These are phyloP conservation scores for Oidium heveae DNA, from an alignment of 2,329 filamentous ascomycete genomes.

Conservation along the genomic window DNA sequence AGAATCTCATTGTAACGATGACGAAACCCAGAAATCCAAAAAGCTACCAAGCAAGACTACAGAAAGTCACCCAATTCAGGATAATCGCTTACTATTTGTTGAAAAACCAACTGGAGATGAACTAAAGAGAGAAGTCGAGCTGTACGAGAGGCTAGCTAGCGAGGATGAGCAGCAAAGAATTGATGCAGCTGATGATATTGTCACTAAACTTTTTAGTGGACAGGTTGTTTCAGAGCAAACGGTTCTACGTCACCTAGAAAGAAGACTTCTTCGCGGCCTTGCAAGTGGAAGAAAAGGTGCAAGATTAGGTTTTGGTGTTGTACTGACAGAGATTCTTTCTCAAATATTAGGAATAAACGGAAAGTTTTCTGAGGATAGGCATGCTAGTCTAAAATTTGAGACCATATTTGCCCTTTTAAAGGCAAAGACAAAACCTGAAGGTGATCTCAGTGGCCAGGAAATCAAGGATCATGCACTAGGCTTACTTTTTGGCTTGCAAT, in stretches of 20 bases:
- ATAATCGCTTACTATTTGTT: slow-evolving; percentile 19
- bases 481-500: slow-evolving; percentile 65
- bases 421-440: slow-evolving; percentile 28
- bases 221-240: slow-evolving; percentile 25
- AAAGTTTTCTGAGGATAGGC: slow-evolving; percentile 20
- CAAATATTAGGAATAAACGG: slow-evolving; percentile 35
- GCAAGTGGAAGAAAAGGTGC: slow-evolving; percentile 78
- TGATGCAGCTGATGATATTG: slow-evolving; percentile 30
- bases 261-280: slow-evolving; percentile 60
- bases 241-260: slow-evolving; percentile 32
- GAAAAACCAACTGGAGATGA: slow-evolving; percentile 26
- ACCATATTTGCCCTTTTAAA: slow-evolving; percentile 26
- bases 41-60: not conserved
- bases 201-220: slow-evolving; percentile 27
- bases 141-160: slow-evolving; percentile 36
- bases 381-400: slow-evolving; percentile 30
- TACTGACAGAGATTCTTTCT: slow-evolving; percentile 55
- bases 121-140: slow-evolving; percentile 28
- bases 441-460: slow-evolving; percentile 40
- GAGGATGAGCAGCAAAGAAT: slow-evolving; percentile 30
- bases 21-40: not conserved
- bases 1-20: not conserved
- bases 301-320: slow-evolving; percentile 69
- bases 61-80: not conserved
- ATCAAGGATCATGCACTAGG: slow-evolving; percentile 69